Evolutionary conservation across 2,329 filamentous ascomycete genomes (phyloP), one percentile per base, ranked within the genome.

Genomic region (Pezicula radicicola): DNA sequence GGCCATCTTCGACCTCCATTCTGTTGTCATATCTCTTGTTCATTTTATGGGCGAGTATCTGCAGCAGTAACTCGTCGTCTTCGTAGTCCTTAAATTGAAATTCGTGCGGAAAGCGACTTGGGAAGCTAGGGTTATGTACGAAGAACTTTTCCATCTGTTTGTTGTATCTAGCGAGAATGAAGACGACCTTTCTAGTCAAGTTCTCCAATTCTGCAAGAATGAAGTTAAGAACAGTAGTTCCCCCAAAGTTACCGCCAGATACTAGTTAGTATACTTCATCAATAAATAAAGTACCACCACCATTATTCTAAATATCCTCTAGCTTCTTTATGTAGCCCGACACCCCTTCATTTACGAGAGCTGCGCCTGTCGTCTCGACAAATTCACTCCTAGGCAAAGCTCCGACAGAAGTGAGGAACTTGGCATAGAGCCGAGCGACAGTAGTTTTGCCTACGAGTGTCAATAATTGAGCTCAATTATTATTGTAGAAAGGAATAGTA

Each of bases 211-310:
- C 87, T 0, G 89, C 78, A 56, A 89, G 85, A 0, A 85, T 75
- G 0, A 0, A 91, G 71, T 53, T 47, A 39, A 45, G 51, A 35
- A 53, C 43, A 19, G 33, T 37, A 53, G 77, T 87, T 54, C 91
- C 86, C 0, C 91, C 70, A 0, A 89, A 84, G 86, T 85, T 0
- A 77, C 78, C 1, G 63, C 60, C 21, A 69, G 85, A 51, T 79
- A 79, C 0, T 78, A 78, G 0, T 79, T 81, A 0, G 80, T 91
- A 87, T 0, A 87, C 86, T 64, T 91, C 87, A 54, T 92, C 88
- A 18, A 91, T 84, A 63, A 91, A 91, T 1, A 53, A 27, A 37
- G 16, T 35, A 25, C 42, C 16, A 89, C 57, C 0, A 83, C 84
- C 0, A 87, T 87, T 0, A 86, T 87, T 83, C 70, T 3, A 81